Evolutionary conservation across 139 green algal genomes (phyloP).

Genomic region (Picochlorum sp.): DNA sequence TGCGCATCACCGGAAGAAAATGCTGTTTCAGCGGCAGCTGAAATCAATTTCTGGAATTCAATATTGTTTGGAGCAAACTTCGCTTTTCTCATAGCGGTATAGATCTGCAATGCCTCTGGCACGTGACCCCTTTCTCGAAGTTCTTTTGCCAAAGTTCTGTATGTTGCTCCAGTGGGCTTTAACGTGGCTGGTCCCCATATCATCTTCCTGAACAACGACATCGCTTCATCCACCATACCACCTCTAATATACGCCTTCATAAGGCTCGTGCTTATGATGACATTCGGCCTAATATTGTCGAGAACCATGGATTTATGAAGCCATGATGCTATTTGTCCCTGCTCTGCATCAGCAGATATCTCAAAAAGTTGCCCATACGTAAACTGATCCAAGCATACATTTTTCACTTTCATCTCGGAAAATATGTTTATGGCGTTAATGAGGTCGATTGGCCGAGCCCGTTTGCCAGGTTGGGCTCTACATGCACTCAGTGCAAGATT

Average conservation of each 20-base stretch:
- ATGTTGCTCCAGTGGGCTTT: slow-evolving; percentile 28
- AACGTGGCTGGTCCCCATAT: slow-evolving; percentile 20
- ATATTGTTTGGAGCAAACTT: slow-evolving; percentile 15
- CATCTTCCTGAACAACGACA: slow-evolving; percentile 39
- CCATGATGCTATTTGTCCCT: slow-evolving; percentile 2
- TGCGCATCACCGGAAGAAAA: slow-evolving; percentile 17
- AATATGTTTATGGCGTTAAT: slow-evolving; percentile 22
- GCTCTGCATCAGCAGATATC: slow-evolving; percentile 16
- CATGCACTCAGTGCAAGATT: slow-evolving; percentile 34
- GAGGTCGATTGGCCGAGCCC: slow-evolving; percentile 16
- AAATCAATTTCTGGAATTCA: slow-evolving; percentile 38
- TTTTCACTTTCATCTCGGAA: slow-evolving; percentile 17
- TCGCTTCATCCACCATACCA: slow-evolving; percentile 27
- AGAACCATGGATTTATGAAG: slow-evolving; percentile 10
- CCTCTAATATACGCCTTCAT: slow-evolving; percentile 33
- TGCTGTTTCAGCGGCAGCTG: slow-evolving; percentile 24
- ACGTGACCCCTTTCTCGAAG: slow-evolving; percentile 20
- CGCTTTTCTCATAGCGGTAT: slow-evolving; percentile 29
- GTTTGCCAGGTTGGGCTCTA: slow-evolving; percentile 11
- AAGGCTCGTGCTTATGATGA: slow-evolving; percentile 21
- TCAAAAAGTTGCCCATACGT: slow-evolving; percentile 40
- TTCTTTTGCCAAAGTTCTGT: slow-evolving; percentile 15
- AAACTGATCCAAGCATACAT: slow-evolving; percentile 37
- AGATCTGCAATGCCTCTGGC: slow-evolving; percentile 28
- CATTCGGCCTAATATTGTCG: slow-evolving; percentile 20